Base-by-base conservation (phyloP, 345 rosid genomes). In the Boechera stricta region DNA sequence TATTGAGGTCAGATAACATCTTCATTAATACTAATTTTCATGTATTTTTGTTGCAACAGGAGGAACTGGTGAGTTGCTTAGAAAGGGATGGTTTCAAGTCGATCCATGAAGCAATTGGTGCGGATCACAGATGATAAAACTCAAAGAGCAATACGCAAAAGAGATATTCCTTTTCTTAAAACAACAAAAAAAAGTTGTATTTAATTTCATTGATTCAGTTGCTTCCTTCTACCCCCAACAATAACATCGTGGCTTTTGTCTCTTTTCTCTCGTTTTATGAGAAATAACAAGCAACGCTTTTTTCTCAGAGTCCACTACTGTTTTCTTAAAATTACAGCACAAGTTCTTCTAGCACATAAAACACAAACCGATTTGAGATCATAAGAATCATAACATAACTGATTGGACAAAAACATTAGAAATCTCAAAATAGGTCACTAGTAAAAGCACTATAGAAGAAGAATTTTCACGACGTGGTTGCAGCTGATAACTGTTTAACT, bases 11-110 rank as follows among this genome's bases (percentile, higher is more conserved):
- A 3, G 29, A 48, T 26, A 26, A 2, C 28, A 26, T 26, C 28
- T 26, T 26, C 28, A 26, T 39, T 24, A 48, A 52, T 33, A 16
- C 44, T 24, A 70, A 28, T 60, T 7, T 13, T 18, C 36, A 16
- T 33, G 42, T 47, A 5, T 11, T 47, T 6, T 36, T 47, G 45
- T 52, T 77, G 54, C 38, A 56, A 71, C 29, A 94, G 99, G 94
- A 87, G 77, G 99, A 92, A 76, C 80, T 95, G 31, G 94, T 91
- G 1, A 86, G 79, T 47, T 95, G 98, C 82, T 77, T 95, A 67
- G 90, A 92, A 78, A 87, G 90, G 77, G 99, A 95, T 67, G 98
- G 97, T 36, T 95, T 95, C 84, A 92, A 92, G 83, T 86, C 94
- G 10, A 75, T 86, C 42, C 63, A 77, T 10, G 99, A 95, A 83